These are phyloP conservation scores for Ceratocystis papillata DNA, from an alignment of 2,329 filamentous ascomycete species.

Conservation along the genomic window DNA sequence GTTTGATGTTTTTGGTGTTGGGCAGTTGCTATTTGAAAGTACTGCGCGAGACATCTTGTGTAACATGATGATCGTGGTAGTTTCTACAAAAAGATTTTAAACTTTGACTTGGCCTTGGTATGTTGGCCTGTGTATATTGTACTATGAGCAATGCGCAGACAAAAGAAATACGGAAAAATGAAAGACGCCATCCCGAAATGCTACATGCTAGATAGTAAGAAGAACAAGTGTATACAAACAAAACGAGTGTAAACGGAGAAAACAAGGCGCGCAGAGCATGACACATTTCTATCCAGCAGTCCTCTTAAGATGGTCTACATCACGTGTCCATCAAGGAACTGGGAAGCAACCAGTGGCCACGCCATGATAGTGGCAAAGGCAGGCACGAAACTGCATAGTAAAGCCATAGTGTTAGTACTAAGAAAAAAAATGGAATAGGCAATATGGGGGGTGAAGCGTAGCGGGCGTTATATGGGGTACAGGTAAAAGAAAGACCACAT, in stretches of 20 bases:
- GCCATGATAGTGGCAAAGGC: conserved; percentile 31
- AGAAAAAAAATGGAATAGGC: neutral
- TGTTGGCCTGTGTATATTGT: neutral
- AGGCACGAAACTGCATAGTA: conserved; percentile 31
- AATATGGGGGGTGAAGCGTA: neutral
- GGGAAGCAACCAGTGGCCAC: conserved; percentile 31
- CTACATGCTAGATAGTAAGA: neutral
- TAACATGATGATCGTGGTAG: neutral
- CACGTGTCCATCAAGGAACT: conserved; percentile 31
- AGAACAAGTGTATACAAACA: no score
- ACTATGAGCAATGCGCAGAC: neutral
- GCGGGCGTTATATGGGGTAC: neutral
- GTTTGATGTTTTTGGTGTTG: neutral
- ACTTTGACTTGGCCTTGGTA: no score
- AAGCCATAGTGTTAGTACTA: conserved; percentile 10
- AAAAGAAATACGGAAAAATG: neutral
- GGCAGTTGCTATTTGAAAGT: neutral
- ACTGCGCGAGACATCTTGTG: neutral
- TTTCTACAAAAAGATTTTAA: no score
- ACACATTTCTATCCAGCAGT: conserved; percentile 2
- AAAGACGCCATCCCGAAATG: neutral
- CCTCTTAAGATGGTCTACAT: conserved; percentile 13
- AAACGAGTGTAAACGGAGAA: neutral
- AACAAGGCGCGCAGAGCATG: neutral
- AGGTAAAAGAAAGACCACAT: neutral